Percentiles rank a stretch among this genome's conserved stretches.
Evolutionary conservation across 2,329 filamentous ascomycete genomes (phyloP).

Genomic region (Talaromyces sp.): DNA sequence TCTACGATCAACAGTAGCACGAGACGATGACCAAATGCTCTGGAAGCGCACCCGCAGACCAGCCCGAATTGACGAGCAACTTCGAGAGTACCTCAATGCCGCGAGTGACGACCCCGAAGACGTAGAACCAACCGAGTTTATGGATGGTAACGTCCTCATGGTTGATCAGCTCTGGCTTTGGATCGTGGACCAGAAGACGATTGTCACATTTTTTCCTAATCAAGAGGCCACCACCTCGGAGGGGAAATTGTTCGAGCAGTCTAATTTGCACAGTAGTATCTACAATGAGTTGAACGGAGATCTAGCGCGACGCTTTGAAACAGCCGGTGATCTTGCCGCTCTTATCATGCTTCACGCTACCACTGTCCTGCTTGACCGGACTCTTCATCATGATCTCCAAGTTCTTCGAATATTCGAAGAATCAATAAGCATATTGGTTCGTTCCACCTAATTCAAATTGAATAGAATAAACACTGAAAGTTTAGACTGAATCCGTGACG

Average conservation of each 20-base stretch:
- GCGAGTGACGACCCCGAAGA: constrained; percentile 17
- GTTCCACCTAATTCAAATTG: constrained; percentile 12
- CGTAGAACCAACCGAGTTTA: constrained; percentile 21
- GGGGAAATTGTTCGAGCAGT: constrained; percentile 47
- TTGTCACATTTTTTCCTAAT: constrained; percentile 38
- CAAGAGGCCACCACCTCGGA: constrained; percentile 39
- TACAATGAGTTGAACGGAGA: constrained; percentile 70
- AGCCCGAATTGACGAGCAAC: constrained; percentile 40
- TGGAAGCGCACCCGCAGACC: constrained; percentile 65
- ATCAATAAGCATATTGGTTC: constrained; percentile 64
- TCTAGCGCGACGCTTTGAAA: constrained; percentile 63
- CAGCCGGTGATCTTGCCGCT: constrained; percentile 63
- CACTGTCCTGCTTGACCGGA: constrained; percentile 62
- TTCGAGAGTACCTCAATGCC: constrained; percentile 46
- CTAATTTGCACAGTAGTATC: constrained; percentile 64
- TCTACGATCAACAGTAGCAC: constrained; percentile 60
- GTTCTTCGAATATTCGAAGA: constrained; percentile 69
- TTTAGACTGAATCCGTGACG: constrained; percentile 64
- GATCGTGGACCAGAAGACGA: constrained; percentile 41
- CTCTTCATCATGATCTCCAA: constrained; percentile 64
- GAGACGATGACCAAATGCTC: constrained; percentile 69
- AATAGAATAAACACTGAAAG: not conserved
- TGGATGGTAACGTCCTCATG: constrained; percentile 60
- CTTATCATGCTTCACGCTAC: constrained; percentile 65
- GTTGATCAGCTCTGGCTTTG: constrained; percentile 67